Evolutionary conservation across 2,329 filamentous ascomycete genomes (phyloP).

Genomic region (Malbranchea cinnamomea): DNA sequence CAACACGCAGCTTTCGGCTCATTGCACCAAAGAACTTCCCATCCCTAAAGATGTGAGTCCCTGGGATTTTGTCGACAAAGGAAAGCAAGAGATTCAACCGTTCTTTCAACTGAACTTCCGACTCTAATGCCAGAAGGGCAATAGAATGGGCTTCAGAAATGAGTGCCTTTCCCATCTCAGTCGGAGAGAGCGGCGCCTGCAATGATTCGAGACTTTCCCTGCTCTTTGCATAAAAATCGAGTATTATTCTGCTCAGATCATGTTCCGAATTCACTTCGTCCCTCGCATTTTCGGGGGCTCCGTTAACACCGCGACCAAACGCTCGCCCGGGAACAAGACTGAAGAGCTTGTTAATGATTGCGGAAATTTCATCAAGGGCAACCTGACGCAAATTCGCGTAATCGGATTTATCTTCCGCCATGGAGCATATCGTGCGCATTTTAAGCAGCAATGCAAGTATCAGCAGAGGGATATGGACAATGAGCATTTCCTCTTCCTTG

Average conservation of each 20-base stretch:
- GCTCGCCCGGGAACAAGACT: constrained; percentile 51
- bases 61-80: constrained; percentile 25
- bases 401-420: constrained; percentile 8
- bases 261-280: constrained; percentile 11
- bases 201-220: constrained; percentile 54
- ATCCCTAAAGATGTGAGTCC: constrained; percentile 20
- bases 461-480: constrained; percentile 66
- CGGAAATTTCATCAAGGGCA: constrained; percentile 19
- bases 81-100: constrained; percentile 46
- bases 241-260: constrained; percentile 46
- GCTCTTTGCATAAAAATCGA: constrained; percentile 52
- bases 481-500: constrained; percentile 88
- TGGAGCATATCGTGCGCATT: constrained; percentile 23
- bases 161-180: constrained; percentile 45
- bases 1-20: constrained; percentile 12
- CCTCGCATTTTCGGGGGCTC: not conserved
- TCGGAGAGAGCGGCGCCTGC: constrained; percentile 42
- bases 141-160: constrained; percentile 41
- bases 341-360: constrained; percentile 42
- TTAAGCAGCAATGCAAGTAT: constrained; percentile 47
- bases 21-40: constrained; percentile 22
- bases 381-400: constrained; percentile 5
- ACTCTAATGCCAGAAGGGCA: constrained; percentile 19
- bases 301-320: constrained; percentile 25
- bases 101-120: constrained; percentile 30